Conservation (phyloP, 2,329 filamentous ascomycete genomes). For the Sporothrix dimorphospora region DNA sequence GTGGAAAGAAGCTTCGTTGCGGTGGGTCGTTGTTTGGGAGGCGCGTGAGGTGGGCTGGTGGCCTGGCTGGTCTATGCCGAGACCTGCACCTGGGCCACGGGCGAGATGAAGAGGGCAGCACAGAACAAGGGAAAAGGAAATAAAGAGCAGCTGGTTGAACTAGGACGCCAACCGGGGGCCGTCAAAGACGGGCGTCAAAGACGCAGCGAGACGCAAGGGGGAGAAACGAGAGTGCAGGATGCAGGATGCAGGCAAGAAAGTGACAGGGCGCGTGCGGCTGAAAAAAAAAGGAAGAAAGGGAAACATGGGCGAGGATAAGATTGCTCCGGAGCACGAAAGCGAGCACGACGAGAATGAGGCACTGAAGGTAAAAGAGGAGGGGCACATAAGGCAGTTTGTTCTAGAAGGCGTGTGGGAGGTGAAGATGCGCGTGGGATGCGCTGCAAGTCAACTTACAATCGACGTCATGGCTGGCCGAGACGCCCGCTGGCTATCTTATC, state of each 20-base stretch:
- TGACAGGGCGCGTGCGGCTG: slow-evolving; percentile 4
- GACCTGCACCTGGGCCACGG: not conserved
- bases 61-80: not conserved
- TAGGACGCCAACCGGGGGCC: not conserved
- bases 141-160: not conserved
- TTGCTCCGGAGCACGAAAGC: not conserved
- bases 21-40: not conserved
- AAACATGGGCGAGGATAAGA: not conserved
- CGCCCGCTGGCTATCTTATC: slow-evolving; percentile 33
- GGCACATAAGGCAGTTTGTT: not conserved
- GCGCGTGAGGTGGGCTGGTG: not conserved
- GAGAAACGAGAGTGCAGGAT: not conserved
- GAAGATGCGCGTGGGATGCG: not conserved
- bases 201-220: not conserved
- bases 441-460: slow-evolving; percentile 38
- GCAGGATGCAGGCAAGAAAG: slow-evolving; percentile 10
- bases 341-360: slow-evolving; percentile 1
- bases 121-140: not conserved
- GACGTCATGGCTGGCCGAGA: slow-evolving; percentile 39
- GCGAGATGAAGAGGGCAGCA: not conserved
- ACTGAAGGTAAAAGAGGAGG: not conserved
- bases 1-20: not conserved
- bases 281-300: slow-evolving; percentile 11
- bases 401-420: slow-evolving; percentile 11
- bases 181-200: slow-evolving; percentile 10